Base-by-base conservation (phyloP, 1,284 basidiomycete genomes). In the Apiotrichum domesticum region DNA sequence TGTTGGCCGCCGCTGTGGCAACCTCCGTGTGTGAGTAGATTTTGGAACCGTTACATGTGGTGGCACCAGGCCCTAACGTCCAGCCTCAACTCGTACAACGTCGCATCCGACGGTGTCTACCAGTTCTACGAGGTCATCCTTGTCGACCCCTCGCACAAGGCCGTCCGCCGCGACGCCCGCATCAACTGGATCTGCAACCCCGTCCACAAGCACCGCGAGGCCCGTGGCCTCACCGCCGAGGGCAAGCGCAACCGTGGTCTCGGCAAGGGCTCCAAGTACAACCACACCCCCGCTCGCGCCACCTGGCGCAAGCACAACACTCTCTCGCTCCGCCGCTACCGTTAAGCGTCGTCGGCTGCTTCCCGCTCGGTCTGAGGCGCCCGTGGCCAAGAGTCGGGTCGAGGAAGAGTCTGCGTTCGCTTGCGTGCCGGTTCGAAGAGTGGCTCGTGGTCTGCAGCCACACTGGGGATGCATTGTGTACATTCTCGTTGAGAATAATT, bases 101-200 rank as follows among this genome's bases (percentile, higher is more conserved):
- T 99, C 77, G 98, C 98, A 82, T 91, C 97, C 81, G 94, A 98
- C 77, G 94, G 94, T 81, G 90, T 98, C 44, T 97, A 97, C 87
- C 97, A 97, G 79, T 98, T 96, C 83, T 98, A 87, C 81, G 95
- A 98, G 79, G 92, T 99, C 71, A 98, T 99, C 76, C 85, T 95
- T 67, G 93, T 99, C 59, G 95, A 99, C 72, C 77, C 79, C 57
- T 69, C 68, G 53, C 79, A 80, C 79, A 80, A 80, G 75, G 80
- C 79, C 47, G 87, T 97, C 79, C 90, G 91, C 65, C 88, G 93
- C 64, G 95, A 99, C 76, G 80, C 95, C 64, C 85, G 92, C 71
- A 97, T 99, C 83, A 98, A 91, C 87, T 72, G 63, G 95, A 98
- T 99, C 80, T 82, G 83, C 75, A 93, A 95, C 79, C 88, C 95